Conservation (phyloP, 2,329 filamentous ascomycete genomes). For the Neoascochyta sp. region DNA sequence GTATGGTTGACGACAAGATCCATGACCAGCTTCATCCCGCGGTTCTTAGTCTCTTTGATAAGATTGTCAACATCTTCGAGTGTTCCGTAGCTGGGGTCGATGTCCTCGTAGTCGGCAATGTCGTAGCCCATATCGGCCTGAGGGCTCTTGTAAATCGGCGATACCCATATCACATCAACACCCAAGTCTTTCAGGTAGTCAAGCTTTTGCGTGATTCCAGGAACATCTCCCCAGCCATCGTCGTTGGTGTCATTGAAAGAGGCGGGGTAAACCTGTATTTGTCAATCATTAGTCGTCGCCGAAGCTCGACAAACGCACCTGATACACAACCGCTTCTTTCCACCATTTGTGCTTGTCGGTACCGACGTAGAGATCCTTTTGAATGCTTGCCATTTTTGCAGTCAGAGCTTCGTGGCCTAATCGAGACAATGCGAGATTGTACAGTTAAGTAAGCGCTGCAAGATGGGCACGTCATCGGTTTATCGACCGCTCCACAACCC, state of each 20-base stretch:
- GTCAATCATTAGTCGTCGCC: constrained; percentile 1
- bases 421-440: neutral
- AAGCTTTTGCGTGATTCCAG: constrained; percentile 54
- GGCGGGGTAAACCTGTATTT: constrained; percentile 52
- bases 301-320: constrained; percentile 31
- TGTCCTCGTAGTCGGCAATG: constrained; percentile 41
- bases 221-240: constrained; percentile 55
- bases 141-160: constrained; percentile 46
- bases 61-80: constrained; percentile 40
- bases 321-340: constrained; percentile 60
- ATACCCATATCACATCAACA: constrained; percentile 38
- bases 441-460: constrained; percentile 3
- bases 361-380: constrained; percentile 28
- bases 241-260: constrained; percentile 58
- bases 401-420: neutral
- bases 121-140: constrained; percentile 45
- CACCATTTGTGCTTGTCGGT: constrained; percentile 49
- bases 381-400: constrained; percentile 3
- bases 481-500: constrained; percentile 8
- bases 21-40: constrained; percentile 40
- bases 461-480: constrained; percentile 5
- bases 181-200: constrained; percentile 53
- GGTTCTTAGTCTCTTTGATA: constrained; percentile 35
- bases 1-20: constrained; percentile 44
- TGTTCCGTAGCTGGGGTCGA: constrained; percentile 40